A percentile compares a stretch with the other conserved stretches of the same genome.
phyloP scores from a whole-genome alignment of 371 early-diverging fungal species.

The Actinomucor elegans region DNA sequence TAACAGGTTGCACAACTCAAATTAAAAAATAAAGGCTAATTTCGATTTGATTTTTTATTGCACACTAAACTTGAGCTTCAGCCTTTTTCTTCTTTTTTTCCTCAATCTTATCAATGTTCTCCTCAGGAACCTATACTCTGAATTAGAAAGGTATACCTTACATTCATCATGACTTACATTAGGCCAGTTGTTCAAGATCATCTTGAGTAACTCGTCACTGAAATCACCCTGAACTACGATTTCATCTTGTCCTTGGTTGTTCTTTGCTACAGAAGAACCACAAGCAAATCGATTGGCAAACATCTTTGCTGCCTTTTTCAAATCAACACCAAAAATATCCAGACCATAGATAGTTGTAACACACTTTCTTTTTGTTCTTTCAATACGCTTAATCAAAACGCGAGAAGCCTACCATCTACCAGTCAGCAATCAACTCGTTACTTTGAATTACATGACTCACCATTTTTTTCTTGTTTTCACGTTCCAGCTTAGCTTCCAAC shows the following conservation, averaged over 20 bases:
- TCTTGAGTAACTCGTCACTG: conserved; percentile 75
- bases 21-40: not conserved
- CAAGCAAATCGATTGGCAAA: conserved; percentile 93
- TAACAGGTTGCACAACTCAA: conserved; percentile 6
- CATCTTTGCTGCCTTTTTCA: conserved; percentile 93
- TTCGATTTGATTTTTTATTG: not conserved
- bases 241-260: conserved; percentile 86
- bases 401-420: conserved; percentile 36
- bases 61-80: conserved; percentile 6
- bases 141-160: not conserved
- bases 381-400: conserved; percentile 80
- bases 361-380: conserved; percentile 90
- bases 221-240: conserved; percentile 94
- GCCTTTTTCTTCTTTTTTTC: conserved; percentile 63
- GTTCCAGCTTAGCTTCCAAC: conserved; percentile 72
- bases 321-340: conserved; percentile 84
- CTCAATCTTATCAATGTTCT: conserved; percentile 65
- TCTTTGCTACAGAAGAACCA: conserved; percentile 91
- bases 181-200: conserved; percentile 64
- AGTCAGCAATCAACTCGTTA: too few relatives aligned
- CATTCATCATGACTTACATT: conserved; percentile 35
- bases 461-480: conserved; percentile 75
- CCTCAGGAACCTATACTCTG: conserved; percentile 56
- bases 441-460: conserved; percentile 31
- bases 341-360: conserved; percentile 78